Base-by-base conservation (phyloP, 1,284 basidiomycete species). In the Cryptococcus floricola region DNA sequence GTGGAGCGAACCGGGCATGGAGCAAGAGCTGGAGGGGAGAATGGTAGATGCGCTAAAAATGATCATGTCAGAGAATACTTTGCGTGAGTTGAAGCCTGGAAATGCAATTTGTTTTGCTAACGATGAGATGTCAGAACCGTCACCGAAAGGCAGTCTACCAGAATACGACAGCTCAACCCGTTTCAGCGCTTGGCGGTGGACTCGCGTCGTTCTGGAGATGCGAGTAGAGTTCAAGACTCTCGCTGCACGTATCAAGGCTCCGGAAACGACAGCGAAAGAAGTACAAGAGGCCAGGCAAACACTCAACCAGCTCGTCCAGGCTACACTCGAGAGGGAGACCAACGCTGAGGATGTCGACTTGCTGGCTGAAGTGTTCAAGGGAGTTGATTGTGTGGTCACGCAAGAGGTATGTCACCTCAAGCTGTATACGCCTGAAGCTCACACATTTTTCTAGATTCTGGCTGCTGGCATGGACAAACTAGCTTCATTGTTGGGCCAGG, bases 11-110 rank as follows among this genome's bases (percentile, higher is more conserved):
- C 60, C 68, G 12, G 54, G 52, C 13, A 56, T 59, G 31, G 65
- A 69, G 43, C 60, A 64, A 14, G 59, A 55, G 2, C 55, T 76
- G 8, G 74, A 76, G 54, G 63, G 63, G 1, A 69, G 66, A 18
- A 76, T 76, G 74, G 69, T 74, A 18, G 74, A 74, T 46, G 67
- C 66, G 2, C 61, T 76, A 37, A 76, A 76, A 53, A 48, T 67
- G 47, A 74, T 76, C 60, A 76, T 76, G 74, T 72, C 73, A 1
- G 72, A 73, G 54, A 64, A 64, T 18, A 52, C 58, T n/a, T 47
- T 63, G 39, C 52, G 66, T 58, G 28, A 61, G 64, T 53, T 48
- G 28, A 48, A 34, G 41, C 39, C 25, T 41, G n/a, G 7, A 6
- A 12, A 12, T n/a, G 25, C 8, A 9, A 28, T 7, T 23, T 14